phyloP scores from a whole-genome alignment of 1,284 basidiomycete genomes.

The Pseudozyma sp. region DNA sequence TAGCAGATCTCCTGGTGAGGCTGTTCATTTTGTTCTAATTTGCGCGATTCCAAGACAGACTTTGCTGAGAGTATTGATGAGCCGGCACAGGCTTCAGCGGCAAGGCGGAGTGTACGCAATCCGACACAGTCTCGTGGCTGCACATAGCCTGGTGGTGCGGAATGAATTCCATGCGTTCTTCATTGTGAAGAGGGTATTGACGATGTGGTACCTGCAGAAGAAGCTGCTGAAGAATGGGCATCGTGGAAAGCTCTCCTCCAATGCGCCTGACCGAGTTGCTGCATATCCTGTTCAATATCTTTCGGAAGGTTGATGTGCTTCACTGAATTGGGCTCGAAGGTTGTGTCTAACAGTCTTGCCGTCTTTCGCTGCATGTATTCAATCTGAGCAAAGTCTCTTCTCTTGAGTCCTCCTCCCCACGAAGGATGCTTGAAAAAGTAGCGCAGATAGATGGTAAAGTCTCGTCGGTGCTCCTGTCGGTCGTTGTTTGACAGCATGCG shows the following conservation, averaged over 20 bases:
- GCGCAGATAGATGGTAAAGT: conserved; percentile 66
- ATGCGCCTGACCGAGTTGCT: conserved; percentile 36
- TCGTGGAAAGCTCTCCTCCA: conserved; percentile 35
- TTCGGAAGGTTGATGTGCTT: conserved; percentile 58
- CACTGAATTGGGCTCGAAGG: conserved; percentile 58
- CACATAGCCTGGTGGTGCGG: too few species aligned
- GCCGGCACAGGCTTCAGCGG: too few species aligned
- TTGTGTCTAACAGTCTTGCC: conserved; percentile 55
- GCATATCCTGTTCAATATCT: conserved; percentile 47
- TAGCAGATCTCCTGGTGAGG: too few species aligned
- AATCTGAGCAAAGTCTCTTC: conserved; percentile 64
- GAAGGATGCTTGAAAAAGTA: conserved; percentile 66
- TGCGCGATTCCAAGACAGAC: too few species aligned
- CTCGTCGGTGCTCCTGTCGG: conserved; percentile 52
- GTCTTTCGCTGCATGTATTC: conserved; percentile 66
- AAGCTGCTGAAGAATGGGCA: conserved; percentile 9
- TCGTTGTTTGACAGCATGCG: too few species aligned
- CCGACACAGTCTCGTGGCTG: too few species aligned
- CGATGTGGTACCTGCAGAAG: conserved; percentile 6
- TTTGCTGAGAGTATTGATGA: too few species aligned
- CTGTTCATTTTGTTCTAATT: too few species aligned
- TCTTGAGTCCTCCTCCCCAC: conserved; percentile 59
- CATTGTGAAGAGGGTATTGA: conserved; percentile 15
- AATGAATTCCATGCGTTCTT: too few species aligned
- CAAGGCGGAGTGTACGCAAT: too few species aligned